phyloP scores from a whole-genome alignment of 352 stramenopile genomes.

The Lagenidium giganteum region DNA sequence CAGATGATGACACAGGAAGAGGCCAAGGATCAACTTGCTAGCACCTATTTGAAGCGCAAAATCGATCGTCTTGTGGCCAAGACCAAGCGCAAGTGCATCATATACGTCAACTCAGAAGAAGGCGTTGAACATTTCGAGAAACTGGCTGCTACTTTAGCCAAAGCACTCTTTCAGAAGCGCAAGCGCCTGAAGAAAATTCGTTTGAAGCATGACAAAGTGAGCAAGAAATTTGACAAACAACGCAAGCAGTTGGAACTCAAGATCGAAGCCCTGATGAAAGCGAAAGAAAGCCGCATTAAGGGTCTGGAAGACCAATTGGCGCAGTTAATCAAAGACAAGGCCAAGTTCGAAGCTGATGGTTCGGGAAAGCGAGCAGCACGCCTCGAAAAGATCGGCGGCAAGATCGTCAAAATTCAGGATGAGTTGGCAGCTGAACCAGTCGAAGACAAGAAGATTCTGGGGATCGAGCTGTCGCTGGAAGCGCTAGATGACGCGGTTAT shows the following conservation, averaged over 20 bases:
- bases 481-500: conserved; percentile 20
- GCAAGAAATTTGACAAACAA: conserved; percentile 17
- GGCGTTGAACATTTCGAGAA: conserved; percentile 50
- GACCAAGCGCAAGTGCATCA: conserved; percentile 49
- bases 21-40: conserved; percentile 57
- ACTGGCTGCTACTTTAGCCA: conserved; percentile 21
- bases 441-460: conserved; percentile 38
- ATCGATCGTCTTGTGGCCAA: conserved; percentile 41
- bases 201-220: conserved; percentile 22
- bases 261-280: conserved; percentile 30
- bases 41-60: conserved; percentile 42
- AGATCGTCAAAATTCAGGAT: conserved; percentile 24
- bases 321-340: conserved; percentile 20
- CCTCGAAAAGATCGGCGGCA: conserved; percentile 23
- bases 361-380: conserved; percentile 11
- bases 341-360: conserved; percentile 10
- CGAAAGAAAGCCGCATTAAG: conserved; percentile 3
- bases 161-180: conserved; percentile 21
- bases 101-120: conserved; percentile 52
- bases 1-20: conserved; percentile 65
- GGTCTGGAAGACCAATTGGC: conserved; percentile 1
- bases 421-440: conserved; percentile 24
- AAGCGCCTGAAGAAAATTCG: conserved; percentile 39
- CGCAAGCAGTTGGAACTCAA: conserved; percentile 26
- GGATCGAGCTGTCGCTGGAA: conserved; percentile 37